Evolutionary conservation across 2,329 filamentous ascomycete genomes (phyloP), one percentile per base, ranked within the genome.

Genomic region (Orbilia quercus): DNA sequence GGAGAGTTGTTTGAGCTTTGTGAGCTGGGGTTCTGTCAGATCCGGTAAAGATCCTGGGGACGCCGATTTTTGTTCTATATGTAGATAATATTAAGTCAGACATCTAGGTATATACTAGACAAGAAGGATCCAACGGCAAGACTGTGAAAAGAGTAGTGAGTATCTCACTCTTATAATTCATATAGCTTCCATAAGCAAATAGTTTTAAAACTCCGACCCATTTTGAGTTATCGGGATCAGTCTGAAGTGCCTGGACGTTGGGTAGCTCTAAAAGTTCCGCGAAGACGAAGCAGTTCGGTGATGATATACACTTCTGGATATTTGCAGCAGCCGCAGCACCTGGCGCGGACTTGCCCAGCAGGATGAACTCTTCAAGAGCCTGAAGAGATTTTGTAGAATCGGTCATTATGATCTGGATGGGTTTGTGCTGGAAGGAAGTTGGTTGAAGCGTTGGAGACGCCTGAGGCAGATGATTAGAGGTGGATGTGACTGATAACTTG

Each of bases 161-260:
- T n/a, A 7, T 20, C 54, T 64, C 79, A 88, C 87, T 79, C 80
- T 86, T 84, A 83, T 96, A 97, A 77, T 89, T 87, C 71, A 86
- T 83, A 84, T 92, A 97, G 71, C 92, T 96, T 73, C 94, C 95
- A 84, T 95, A 92, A 70, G 92, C 91, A 82, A 99, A 99, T 78
- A 96, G 89, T 81, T 93, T 86, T 47, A 99, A 89, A 12, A 96
- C 85, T 1, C 84, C 86, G 55, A 95, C 84, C 81, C 91, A 82
- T 42, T 81, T 77, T 5, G 84, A 82, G 78, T 89, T 87, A 53
- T 96, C 90, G 36, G 84, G 79, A n/a, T 87, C 80, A 40, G 84
- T 84, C 40, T 84, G 81, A 47, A 98, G 88, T 11, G 87, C 85
- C 81, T 95, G 90, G 76, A 98, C 88, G 77, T 91, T 88, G 0